Conservation (phyloP, 371 early-diverging fungal genomes). For the Apophysomyces trapeziformis region DNA sequence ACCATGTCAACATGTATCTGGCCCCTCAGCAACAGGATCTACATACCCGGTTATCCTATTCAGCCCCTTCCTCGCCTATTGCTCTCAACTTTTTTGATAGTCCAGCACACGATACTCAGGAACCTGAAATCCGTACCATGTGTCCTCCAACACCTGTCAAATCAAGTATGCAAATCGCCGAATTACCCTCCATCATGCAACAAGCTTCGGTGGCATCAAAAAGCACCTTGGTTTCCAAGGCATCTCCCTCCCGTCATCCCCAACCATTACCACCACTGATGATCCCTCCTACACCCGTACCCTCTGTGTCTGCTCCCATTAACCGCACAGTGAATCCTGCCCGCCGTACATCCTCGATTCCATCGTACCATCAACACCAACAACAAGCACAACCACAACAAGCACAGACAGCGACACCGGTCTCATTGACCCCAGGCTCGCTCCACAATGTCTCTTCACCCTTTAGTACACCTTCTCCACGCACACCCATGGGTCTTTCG, state of each 20-base stretch:
- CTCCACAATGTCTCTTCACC: background rate
- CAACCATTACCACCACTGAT: slow-evolving; percentile 37
- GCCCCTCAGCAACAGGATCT: slow-evolving; percentile 7
- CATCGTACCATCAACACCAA: background rate
- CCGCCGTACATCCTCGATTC: slow-evolving; percentile 1
- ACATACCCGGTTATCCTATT: slow-evolving; percentile 8
- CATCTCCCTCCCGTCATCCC: slow-evolving; percentile 20
- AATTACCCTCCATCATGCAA: slow-evolving; percentile 23
- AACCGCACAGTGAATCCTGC: slow-evolving; percentile 1
- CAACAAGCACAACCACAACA: background rate
- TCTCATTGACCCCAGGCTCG: slow-evolving; percentile 6
- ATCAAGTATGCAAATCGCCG: slow-evolving; percentile 17
- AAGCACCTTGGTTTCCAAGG: background rate
- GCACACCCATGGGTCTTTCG: slow-evolving; percentile 21
- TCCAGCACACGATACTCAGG: background rate
- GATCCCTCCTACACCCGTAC: slow-evolving; percentile 32
- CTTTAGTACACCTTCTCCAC: slow-evolving; percentile 28
- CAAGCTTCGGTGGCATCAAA: slow-evolving; percentile 21
- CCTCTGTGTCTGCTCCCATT: slow-evolving; percentile 14
- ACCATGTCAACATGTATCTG: slow-evolving; percentile 6
- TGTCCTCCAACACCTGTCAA: slow-evolving; percentile 8
- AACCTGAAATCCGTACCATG: slow-evolving; percentile 7
- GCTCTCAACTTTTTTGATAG: slow-evolving; percentile 9
- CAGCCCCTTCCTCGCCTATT: slow-evolving; percentile 9
- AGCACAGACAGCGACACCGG: background rate